Evolutionary conservation across 192 early-diverging fungal genomes (phyloP), one percentile per base, ranked within the genome.

Genomic region (Geranomyces michiganensis): DNA sequence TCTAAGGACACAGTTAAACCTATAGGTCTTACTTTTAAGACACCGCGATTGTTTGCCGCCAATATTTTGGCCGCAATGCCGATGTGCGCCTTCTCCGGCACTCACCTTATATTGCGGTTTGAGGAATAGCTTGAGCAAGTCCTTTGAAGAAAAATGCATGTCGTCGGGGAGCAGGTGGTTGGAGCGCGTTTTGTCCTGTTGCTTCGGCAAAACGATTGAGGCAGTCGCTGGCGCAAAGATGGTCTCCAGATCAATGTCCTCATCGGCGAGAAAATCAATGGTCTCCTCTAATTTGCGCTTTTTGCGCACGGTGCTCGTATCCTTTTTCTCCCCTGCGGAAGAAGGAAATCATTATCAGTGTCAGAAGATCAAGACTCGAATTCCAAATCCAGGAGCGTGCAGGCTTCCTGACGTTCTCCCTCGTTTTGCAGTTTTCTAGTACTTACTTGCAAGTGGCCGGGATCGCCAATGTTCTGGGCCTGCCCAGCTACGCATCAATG

Each of bases 381-480:
- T 27, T 19, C 31, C 44, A 66, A 48, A 27, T 13, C 10, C 6
- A 17, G 43, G 29, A 27, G 22, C 0, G 4, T 31, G 36, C 13
- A 1, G 29, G n/a, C n/a, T 5, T 9, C 9, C 17, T 13, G 46
- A 10, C 27, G 22, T 15, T 24, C 5, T 73, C 29, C 2, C 33
- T 27, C n/a, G 31, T 41, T 13, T 62, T 12, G 22, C 27, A 7
- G 36, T 41, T 10, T 10, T 41, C 10, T 41, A 41, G 26, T 22
- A 59, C 60, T 21, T 64, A 65, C 72, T 44, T 53, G 24, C 12
- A 17, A 76, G 26, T 1, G 71, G 56, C 2, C 67, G 43, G 19
- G 71, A 62, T 41, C 89, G 93, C 95, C 95, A 98, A 74, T 93
- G 92, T 67, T 91, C 92, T 14, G 95, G 93, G 15, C 96, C 96